Evolutionary conservation across 768 basidiomycete species (phyloP), one percentile per base, ranked within the genome.

Genomic region (Mycena amicta): DNA sequence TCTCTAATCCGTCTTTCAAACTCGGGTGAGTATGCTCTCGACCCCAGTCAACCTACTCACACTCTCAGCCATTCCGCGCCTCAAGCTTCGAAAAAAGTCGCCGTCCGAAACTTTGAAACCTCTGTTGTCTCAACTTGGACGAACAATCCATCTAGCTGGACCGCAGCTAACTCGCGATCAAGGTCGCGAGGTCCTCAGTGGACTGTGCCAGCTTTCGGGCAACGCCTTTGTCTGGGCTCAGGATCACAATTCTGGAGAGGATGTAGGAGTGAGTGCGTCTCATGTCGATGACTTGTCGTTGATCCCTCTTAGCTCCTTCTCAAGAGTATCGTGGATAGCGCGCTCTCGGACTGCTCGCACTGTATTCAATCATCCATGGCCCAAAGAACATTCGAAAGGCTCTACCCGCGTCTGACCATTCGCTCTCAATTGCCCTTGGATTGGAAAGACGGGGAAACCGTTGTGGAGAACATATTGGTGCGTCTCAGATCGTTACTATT

Each of bases 361-460:
- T 77, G 68, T 37, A 74, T 85, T 20, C 72, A 77, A 29, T 72
- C 76, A 2, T 75, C 67, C 11, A 68, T 85, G 3, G 80, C 85
- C 1, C 75, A 80, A 55, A 71, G 81, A 51, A 73, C 75, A 5
- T 80, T 85, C 43, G 75, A 79, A 62, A 28, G 53, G 8, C 67
- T 71, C 50, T 83, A 78, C 61, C 81, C 86, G 6, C 75, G 80
- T 16, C 70, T 81, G 27, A 75, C 77, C 1, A 54, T 77, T 23
- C 66, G 68, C 41, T 73, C 77, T 3, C 61, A 68, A 16, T 56
- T 70, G 15, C 54, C 64, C 41, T 53, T 68, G 13, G 73, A 65
- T 1, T 82, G 78, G 77, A 67, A 80, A 64, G 71, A 66, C 1
- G 84, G 79, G 12, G 74, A 78, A 45, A 60, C 66, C 26, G 72